Conservation (phyloP, 169 alveolate species). For the Ichthyophthirius multifiliis region DNA sequence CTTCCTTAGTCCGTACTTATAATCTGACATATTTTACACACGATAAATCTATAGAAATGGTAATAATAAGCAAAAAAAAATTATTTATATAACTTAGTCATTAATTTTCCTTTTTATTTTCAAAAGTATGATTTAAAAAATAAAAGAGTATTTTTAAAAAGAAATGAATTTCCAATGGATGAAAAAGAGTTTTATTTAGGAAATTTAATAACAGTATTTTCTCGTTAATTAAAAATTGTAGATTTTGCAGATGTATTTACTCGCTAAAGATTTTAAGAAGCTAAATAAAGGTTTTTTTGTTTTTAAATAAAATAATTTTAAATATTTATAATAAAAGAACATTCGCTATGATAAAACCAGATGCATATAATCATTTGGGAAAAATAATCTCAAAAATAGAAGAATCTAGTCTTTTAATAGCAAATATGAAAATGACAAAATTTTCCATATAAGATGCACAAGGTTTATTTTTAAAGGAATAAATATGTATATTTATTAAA, state of each 20-base stretch:
- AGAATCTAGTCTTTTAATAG: constrained; percentile 65
- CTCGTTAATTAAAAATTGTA: constrained; percentile 79
- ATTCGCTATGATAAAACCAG: constrained; percentile 86
- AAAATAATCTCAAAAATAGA: constrained; percentile 68
- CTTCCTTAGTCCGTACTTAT: constrained; percentile 69
- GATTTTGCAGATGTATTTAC: constrained; percentile 87
- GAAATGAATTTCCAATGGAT: constrained; percentile 67
- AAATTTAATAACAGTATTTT: constrained; percentile 70
- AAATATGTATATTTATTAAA: no score
- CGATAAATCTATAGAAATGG: constrained; percentile 81
- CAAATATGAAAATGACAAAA: constrained; percentile 76
- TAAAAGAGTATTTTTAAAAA: constrained; percentile 75
- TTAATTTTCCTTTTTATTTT: neutral
- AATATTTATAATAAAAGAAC: constrained; percentile 30
- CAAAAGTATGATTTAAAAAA: constrained; percentile 73
- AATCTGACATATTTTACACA: constrained; percentile 70
- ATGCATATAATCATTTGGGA: constrained; percentile 83
- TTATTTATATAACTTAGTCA: neutral
- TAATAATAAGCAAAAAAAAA: neutral
- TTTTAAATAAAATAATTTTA: neutral
- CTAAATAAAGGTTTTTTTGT: constrained; percentile 38
- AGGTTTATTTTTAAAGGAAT: no score
- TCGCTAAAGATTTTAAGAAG: constrained; percentile 56
- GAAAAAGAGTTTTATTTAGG: constrained; percentile 72
- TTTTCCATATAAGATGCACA: constrained; percentile 66